Percentiles rank a stretch among this genome's conserved stretches.
phyloP scores from a whole-genome alignment of 768 basidiomycete genomes.

The Hebeloma cylindrosporum region DNA sequence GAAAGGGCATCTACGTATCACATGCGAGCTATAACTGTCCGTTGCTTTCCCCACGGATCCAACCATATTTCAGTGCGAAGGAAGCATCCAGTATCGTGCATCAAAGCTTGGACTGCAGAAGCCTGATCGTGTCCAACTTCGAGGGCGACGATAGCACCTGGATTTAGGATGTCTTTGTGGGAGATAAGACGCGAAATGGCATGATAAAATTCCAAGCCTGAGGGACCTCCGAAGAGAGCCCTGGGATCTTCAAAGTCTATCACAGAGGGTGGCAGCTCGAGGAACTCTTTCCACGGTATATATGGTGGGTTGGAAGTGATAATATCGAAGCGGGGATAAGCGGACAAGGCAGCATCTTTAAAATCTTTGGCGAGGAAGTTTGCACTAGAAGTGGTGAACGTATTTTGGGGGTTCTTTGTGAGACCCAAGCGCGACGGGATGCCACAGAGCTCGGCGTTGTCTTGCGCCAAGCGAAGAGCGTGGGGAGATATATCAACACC shows the following conservation, averaged over 20 bases:
- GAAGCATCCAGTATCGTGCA: slow-evolving; percentile 48
- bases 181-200: slow-evolving; percentile 65
- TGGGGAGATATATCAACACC: slow-evolving; percentile 69
- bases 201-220: slow-evolving; percentile 64
- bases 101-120: slow-evolving; percentile 54
- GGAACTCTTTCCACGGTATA: slow-evolving; percentile 68
- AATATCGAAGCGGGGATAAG: slow-evolving; percentile 63
- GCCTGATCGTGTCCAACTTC: slow-evolving; percentile 83
- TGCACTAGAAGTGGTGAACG: slow-evolving; percentile 39
- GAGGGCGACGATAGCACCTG: slow-evolving; percentile 61
- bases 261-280: slow-evolving; percentile 65
- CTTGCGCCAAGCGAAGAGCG: slow-evolving; percentile 53
- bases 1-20: slow-evolving; percentile 26
- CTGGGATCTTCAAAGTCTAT: slow-evolving; percentile 74
- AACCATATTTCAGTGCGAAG: slow-evolving; percentile 63
- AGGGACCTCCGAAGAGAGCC: slow-evolving; percentile 77
- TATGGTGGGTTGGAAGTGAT: slow-evolving; percentile 89
- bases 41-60: slow-evolving; percentile 77
- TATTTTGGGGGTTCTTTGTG: slow-evolving; percentile 31
- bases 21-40: slow-evolving; percentile 63
- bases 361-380: slow-evolving; percentile 51
- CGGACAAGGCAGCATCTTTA: slow-evolving; percentile 25
- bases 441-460: slow-evolving; percentile 46
- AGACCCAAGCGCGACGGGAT: slow-evolving; percentile 30
- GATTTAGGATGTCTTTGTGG: slow-evolving; percentile 48